phyloP scores from a whole-genome alignment of 1,139 yeast genomes.

The Pichia sp. region DNA sequence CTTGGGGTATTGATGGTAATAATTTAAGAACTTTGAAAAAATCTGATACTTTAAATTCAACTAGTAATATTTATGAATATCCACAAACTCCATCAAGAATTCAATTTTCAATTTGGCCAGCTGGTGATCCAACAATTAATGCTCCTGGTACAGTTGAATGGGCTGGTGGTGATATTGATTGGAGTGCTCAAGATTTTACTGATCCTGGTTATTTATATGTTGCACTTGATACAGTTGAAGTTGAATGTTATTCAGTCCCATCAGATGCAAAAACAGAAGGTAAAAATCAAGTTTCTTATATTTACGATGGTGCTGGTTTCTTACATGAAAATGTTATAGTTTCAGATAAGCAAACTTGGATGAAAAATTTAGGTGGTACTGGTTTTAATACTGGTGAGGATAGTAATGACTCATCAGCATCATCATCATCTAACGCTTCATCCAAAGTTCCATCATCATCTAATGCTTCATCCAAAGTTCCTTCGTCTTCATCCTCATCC shows the following conservation, averaged over 20 bases:
- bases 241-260: slow-evolving; percentile 71
- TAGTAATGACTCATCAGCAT: slow-evolving; percentile 4
- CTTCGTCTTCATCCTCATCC: neutral
- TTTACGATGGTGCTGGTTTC: slow-evolving; percentile 42
- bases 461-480: neutral
- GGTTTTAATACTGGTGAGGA: slow-evolving; percentile 55
- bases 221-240: slow-evolving; percentile 49
- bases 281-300: slow-evolving; percentile 42
- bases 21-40: slow-evolving; percentile 60
- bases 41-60: slow-evolving; percentile 62
- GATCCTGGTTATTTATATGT: slow-evolving; percentile 77
- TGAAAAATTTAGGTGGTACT: slow-evolving; percentile 54
- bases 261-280: slow-evolving; percentile 40
- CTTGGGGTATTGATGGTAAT: slow-evolving; percentile 72
- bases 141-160: slow-evolving; percentile 78
- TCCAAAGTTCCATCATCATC: neutral
- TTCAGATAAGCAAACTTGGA: slow-evolving; percentile 53
- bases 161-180: slow-evolving; percentile 89
- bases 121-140: slow-evolving; percentile 54
- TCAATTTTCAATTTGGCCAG: slow-evolving; percentile 91
- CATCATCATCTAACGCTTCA: slow-evolving; percentile 3
- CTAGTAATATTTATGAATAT: slow-evolving; percentile 51
- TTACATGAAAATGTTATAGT: slow-evolving; percentile 43
- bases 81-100: slow-evolving; percentile 93
- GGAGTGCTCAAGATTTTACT: slow-evolving; percentile 70